phyloP scores from a whole-genome alignment of 108 stramenopile species.

The Skeletonema menzelii region DNA sequence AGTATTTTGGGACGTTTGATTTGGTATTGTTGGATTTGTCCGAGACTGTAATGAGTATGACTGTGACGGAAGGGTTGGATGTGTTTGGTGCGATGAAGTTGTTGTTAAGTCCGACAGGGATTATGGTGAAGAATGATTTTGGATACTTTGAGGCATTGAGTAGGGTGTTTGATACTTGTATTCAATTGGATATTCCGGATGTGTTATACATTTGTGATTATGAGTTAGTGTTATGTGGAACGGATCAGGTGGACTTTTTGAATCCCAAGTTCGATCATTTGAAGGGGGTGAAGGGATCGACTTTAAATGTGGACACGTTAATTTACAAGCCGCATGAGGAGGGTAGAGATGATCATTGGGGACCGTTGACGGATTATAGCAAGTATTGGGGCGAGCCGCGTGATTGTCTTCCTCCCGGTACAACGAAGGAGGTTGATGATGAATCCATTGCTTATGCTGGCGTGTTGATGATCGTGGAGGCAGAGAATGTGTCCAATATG shows the following conservation, averaged over 20 bases:
- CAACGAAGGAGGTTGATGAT: constrained; percentile 22
- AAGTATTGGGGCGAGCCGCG: constrained; percentile 47
- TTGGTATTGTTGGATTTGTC: constrained; percentile 83
- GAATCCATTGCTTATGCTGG: constrained; percentile 31
- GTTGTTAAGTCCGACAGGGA: constrained; percentile 72
- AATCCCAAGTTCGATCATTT: constrained; percentile 39
- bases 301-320: constrained; percentile 15
- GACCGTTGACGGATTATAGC: constrained; percentile 64
- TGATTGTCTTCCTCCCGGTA: constrained; percentile 32
- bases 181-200: constrained; percentile 44
- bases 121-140: constrained; percentile 82
- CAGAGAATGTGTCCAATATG: constrained; percentile 45
- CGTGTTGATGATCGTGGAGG: constrained; percentile 71
- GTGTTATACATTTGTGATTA: constrained; percentile 75
- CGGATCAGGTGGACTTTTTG: constrained; percentile 73
- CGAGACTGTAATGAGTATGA: constrained; percentile 74
- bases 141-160: constrained; percentile 68
- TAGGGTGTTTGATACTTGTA: constrained; percentile 61
- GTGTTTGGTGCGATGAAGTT: constrained; percentile 73
- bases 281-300: constrained; percentile 15
- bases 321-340: constrained; percentile 45
- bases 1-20: constrained; percentile 85
- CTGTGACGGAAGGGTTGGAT: constrained; percentile 71
- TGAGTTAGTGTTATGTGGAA: constrained; percentile 65
- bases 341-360: constrained; percentile 54